Conservation (phyloP, 495 filamentous ascomycete species). For the Patellaria atrata region DNA sequence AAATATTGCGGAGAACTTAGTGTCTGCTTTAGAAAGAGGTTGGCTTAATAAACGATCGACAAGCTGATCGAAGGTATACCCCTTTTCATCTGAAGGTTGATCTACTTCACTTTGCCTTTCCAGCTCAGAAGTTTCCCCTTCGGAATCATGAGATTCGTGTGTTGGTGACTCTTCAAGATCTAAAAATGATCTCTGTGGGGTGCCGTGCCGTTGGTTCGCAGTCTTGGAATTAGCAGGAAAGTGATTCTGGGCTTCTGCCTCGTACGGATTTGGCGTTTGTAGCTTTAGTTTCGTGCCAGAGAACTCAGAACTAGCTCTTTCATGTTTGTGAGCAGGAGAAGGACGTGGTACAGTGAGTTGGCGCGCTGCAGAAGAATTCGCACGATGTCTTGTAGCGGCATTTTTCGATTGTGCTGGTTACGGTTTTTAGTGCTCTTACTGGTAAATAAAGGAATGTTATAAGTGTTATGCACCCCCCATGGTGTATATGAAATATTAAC, state of each 20-base stretch:
- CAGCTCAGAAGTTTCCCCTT: slow-evolving; percentile 9
- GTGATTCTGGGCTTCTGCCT: slow-evolving; percentile 4
- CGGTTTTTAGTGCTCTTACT: too few relatives aligned
- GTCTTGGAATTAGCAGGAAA: slow-evolving; percentile 8
- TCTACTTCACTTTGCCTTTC: slow-evolving; percentile 14
- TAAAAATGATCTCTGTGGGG: slow-evolving; percentile 19
- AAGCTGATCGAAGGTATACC: slow-evolving; percentile 63
- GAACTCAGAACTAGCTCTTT: slow-evolving; percentile 27
- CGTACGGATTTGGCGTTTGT: slow-evolving; percentile 1
- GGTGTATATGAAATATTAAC: too few relatives aligned
- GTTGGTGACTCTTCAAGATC: slow-evolving; percentile 27
- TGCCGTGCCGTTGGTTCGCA: slow-evolving; percentile 17
- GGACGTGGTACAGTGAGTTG: slow-evolving; percentile 19
- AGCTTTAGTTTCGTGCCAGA: slow-evolving; percentile 16
- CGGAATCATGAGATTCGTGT: slow-evolving; percentile 19
- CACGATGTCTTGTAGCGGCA: slow-evolving; percentile 18
- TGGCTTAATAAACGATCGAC: slow-evolving; percentile 71
- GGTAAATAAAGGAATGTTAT: too few relatives aligned
- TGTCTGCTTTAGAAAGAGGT: slow-evolving; percentile 71
- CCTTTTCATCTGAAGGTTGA: slow-evolving; percentile 19
- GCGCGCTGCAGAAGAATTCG: slow-evolving; percentile 26
- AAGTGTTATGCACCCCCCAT: too few relatives aligned
- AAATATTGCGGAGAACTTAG: slow-evolving; percentile 74
- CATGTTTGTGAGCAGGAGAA: slow-evolving; percentile 20
- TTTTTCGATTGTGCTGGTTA: slow-evolving; percentile 25